Evolutionary conservation across 129 eudicot species (phyloP).

Genomic region (Kitagawia praeruptora): DNA sequence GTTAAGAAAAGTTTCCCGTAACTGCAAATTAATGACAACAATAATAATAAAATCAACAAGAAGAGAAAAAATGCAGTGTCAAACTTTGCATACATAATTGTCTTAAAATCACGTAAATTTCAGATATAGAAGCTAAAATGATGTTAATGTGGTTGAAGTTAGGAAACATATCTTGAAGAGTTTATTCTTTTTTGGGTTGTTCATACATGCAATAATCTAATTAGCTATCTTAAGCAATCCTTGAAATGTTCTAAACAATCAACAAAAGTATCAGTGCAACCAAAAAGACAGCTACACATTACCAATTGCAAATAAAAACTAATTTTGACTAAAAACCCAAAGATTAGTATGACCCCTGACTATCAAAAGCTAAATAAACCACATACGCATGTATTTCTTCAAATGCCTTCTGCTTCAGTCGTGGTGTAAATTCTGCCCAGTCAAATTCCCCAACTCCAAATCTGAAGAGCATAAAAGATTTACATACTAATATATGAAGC

Average conservation of each 20-base stretch:
- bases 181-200: background rate
- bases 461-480: constrained; percentile 26
- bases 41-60: background rate
- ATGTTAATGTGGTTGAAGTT: background rate
- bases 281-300: background rate
- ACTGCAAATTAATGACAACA: constrained; percentile 28
- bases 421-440: constrained; percentile 84
- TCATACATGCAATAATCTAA: background rate
- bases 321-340: background rate
- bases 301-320: background rate
- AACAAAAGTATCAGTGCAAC: background rate
- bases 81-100: background rate
- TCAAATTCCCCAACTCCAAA: constrained; percentile 88
- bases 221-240: background rate
- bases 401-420: constrained; percentile 75
- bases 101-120: background rate
- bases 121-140: background rate
- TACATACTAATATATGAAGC: background rate
- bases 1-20: constrained; percentile 75
- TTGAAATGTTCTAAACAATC: background rate
- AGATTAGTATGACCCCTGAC: background rate
- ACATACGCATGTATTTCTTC: constrained; percentile 76
- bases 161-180: background rate
- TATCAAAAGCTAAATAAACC: background rate
- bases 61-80: background rate